A percentile compares a stretch with the other conserved stretches of the same genome.
These are phyloP conservation scores for Pezicula neosporulosa DNA, from an alignment of 2,329 filamentous ascomycete genomes.

Conservation along the genomic window DNA sequence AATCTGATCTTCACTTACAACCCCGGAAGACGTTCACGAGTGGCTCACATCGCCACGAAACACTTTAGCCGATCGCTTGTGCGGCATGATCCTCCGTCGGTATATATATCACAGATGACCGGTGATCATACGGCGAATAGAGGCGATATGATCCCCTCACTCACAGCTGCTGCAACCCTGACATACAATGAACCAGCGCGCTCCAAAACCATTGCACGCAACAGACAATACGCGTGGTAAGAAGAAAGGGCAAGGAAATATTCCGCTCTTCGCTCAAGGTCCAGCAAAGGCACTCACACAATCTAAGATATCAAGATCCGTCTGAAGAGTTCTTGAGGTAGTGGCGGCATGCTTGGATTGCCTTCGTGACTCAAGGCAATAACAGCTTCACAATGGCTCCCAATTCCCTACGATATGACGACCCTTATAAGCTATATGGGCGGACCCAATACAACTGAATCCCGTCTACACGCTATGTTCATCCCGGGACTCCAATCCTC, in stretches of 20 bases:
- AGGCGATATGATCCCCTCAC: no score
- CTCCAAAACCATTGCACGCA: conserved; percentile 5
- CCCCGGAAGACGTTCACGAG: no score
- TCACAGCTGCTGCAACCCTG: no score
- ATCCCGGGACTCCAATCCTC: conserved; percentile 34
- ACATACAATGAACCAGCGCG: conserved; percentile 23
- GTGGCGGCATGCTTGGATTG: no score
- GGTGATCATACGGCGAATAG: no score
- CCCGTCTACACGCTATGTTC: conserved; percentile 39
- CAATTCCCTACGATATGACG: conserved; percentile 54
- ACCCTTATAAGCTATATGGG: conserved; percentile 48
- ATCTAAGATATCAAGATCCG: neutral
- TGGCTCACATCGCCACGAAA: no score
- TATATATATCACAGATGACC: no score
- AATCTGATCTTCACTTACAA: conserved; percentile 49
- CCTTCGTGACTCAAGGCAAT: no score
- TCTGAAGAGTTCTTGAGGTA: neutral
- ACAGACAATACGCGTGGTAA: neutral
- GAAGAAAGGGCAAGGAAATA: neutral
- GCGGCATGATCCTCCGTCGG: no score
- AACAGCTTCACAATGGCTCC: no score
- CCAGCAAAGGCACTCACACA: neutral
- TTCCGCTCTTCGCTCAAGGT: neutral
- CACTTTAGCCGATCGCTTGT: no score
- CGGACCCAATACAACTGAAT: conserved; percentile 45